These are phyloP conservation scores for Xylaria cubensis DNA, from an alignment of 495 filamentous ascomycete species.

Conservation along the genomic window DNA sequence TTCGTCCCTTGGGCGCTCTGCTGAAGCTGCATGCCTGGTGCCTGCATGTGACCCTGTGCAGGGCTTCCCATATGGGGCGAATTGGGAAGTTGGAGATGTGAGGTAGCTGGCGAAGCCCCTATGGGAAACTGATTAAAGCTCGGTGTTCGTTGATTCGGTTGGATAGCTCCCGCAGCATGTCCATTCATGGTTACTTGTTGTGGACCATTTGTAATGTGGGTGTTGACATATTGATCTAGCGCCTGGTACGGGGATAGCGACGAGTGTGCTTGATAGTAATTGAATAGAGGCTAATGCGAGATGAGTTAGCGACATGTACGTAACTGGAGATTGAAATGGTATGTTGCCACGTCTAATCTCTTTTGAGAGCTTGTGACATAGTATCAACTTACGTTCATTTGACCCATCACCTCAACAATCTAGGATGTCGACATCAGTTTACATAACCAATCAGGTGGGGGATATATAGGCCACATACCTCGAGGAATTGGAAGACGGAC, in stretches of 20 bases:
- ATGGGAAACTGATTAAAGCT: conserved; percentile 59
- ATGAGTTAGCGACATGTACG: not conserved
- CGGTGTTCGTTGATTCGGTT: conserved; percentile 51
- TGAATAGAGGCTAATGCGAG: conserved; percentile 57
- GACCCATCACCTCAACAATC: conserved; percentile 76
- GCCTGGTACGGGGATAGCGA: conserved; percentile 65
- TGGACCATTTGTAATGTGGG: conserved; percentile 42
- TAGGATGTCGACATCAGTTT: conserved; percentile 38
- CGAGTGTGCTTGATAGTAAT: conserved; percentile 64
- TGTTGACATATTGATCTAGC: conserved; percentile 64
- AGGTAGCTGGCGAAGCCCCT: conserved; percentile 60
- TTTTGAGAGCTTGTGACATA: not conserved
- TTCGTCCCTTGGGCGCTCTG: conserved; percentile 75
- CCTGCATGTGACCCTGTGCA: conserved; percentile 65
- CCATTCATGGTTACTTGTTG: conserved; percentile 47
- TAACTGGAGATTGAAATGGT: not conserved
- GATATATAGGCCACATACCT: conserved; percentile 54
- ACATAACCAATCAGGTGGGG: not conserved
- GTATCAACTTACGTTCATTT: conserved; percentile 61
- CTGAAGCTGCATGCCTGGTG: conserved; percentile 72
- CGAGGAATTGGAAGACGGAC: conserved; percentile 70
- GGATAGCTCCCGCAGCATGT: conserved; percentile 42
- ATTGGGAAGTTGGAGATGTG: conserved; percentile 63
- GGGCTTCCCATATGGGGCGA: conserved; percentile 66
- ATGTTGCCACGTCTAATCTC: not conserved